phyloP scores from a whole-genome alignment of 352 stramenopile genomes.

The Elongisporangium anandrum region DNA sequence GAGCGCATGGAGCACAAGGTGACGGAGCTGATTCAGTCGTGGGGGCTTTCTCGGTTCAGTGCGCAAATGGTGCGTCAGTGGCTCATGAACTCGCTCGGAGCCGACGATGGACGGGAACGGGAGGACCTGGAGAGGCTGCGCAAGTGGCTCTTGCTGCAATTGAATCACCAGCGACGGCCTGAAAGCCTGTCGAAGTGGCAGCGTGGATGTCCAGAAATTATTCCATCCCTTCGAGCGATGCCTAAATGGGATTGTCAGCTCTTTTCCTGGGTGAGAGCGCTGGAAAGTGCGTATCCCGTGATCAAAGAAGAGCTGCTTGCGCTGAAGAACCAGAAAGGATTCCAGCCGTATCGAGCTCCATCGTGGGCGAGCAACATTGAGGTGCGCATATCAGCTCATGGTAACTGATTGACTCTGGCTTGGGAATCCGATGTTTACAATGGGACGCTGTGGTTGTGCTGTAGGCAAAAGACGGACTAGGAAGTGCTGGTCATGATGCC shows the following conservation, averaged over 20 bases:
- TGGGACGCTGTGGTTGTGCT: constrained; percentile 5
- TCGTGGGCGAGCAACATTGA: constrained; percentile 57
- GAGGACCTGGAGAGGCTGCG: constrained; percentile 37
- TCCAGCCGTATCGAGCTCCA: constrained; percentile 78
- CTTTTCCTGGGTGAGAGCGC: constrained; percentile 41
- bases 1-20: constrained; percentile 31
- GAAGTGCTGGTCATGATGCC: constrained; percentile 67
- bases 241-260: constrained; percentile 44
- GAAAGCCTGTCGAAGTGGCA: constrained; percentile 45
- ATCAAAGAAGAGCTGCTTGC: constrained; percentile 65
- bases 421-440: not conserved
- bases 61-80: constrained; percentile 62
- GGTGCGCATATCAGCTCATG: constrained; percentile 17
- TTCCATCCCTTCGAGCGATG: constrained; percentile 36
- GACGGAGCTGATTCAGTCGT: constrained; percentile 37
- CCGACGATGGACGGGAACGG: constrained; percentile 8
- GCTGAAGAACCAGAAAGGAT: constrained; percentile 34
- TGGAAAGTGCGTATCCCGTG: constrained; percentile 43
- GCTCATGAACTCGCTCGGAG: constrained; percentile 30
- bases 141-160: constrained; percentile 63
- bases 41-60: constrained; percentile 65
- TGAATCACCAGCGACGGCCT: constrained; percentile 41
- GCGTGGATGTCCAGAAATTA: constrained; percentile 54
- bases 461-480: constrained; percentile 64
- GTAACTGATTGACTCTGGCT: not conserved